A percentile compares a stretch with the other conserved stretches of the same genome.
Conservation (phyloP, 2,329 filamentous ascomycete genomes). For the Pseudocercospora vitis region DNA sequence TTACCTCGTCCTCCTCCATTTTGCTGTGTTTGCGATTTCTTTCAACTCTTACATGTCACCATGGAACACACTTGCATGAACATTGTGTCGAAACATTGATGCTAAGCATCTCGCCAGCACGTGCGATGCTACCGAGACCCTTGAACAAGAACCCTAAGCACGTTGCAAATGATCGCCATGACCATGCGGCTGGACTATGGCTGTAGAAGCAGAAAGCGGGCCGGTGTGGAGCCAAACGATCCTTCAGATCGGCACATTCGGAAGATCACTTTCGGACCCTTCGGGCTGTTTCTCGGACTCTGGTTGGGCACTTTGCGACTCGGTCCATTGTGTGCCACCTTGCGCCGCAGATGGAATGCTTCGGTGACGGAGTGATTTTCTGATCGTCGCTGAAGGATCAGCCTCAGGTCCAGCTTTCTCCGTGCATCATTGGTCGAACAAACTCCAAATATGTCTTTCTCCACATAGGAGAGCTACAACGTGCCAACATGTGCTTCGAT, state of each 20-base stretch:
- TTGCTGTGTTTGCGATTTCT: background rate
- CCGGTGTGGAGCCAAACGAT: background rate
- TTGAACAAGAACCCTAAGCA: background rate
- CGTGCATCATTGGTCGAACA: background rate
- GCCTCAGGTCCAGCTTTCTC: background rate
- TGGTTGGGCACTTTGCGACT: background rate
- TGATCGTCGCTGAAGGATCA: slow-evolving; percentile 13
- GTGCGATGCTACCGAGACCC: background rate
- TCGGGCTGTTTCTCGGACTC: background rate
- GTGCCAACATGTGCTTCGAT: background rate
- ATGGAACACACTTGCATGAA: no score
- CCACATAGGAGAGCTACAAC: background rate
- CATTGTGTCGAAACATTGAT: no score
- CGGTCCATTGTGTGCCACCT: background rate
- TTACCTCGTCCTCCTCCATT: slow-evolving; percentile 11
- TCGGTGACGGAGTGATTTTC: background rate
- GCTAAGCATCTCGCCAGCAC: background rate
- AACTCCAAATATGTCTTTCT: background rate
- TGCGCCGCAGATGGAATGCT: background rate
- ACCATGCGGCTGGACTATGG: slow-evolving; percentile 4
- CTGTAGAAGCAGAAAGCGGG: background rate
- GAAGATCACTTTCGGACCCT: slow-evolving; percentile 1
- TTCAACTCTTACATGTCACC: no score
- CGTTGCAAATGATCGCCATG: background rate
- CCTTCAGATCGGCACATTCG: slow-evolving; percentile 6